Evolutionary conservation across 495 filamentous ascomycete genomes (phyloP).

Genomic region (Chaetomidium leptoderma): DNA sequence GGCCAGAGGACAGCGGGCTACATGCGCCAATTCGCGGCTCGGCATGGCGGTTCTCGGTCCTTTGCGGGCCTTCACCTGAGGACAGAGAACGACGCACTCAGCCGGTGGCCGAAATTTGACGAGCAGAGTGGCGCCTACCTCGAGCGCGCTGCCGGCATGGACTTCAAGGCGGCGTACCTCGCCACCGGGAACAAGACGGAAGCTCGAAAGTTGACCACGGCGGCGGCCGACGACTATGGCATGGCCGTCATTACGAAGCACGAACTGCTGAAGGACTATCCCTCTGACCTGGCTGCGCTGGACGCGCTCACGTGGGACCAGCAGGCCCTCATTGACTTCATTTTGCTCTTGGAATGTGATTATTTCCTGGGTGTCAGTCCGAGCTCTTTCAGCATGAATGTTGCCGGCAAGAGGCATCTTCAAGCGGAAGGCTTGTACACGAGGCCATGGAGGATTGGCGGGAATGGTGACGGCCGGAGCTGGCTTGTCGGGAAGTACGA

Average conservation of each 20-base stretch:
- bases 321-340: constrained; percentile 42
- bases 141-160: constrained; percentile 22
- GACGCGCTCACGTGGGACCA: constrained; percentile 43
- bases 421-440: constrained; percentile 37
- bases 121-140: constrained; percentile 39
- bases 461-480: constrained; percentile 38
- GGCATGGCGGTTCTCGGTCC: constrained; percentile 3
- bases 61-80: constrained; percentile 42
- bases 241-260: constrained; percentile 36
- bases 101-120: constrained; percentile 40
- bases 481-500: constrained; percentile 41
- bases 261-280: constrained; percentile 26
- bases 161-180: constrained; percentile 37
- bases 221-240: constrained; percentile 5
- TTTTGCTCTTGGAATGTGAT: constrained; percentile 36
- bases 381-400: constrained; percentile 45
- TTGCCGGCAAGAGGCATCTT: constrained; percentile 41
- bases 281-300: constrained; percentile 29
- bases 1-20: constrained; percentile 27
- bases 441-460: constrained; percentile 41
- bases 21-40: constrained; percentile 28
- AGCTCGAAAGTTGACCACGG: constrained; percentile 27
- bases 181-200: constrained; percentile 42
- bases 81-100: constrained; percentile 41
- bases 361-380: constrained; percentile 44